These are phyloP conservation scores for Pyrrhoderma noxium DNA, from an alignment of 1,284 basidiomycete genomes.

Conservation along the genomic window DNA sequence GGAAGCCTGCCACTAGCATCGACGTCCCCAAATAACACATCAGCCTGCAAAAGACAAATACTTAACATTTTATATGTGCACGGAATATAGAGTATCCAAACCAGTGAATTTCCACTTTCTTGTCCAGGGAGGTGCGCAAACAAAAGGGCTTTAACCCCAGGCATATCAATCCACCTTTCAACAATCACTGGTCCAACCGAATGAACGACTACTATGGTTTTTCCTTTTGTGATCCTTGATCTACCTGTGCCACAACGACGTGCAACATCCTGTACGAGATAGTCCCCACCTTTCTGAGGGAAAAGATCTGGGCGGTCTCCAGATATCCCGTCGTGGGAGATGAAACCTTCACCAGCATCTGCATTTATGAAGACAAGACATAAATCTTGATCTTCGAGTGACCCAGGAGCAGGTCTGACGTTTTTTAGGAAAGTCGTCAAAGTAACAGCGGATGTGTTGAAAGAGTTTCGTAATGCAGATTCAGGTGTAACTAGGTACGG, in stretches of 20 bases:
- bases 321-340: constrained; percentile 45
- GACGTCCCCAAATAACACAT: constrained; percentile 42
- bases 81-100: not conserved
- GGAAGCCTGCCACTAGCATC: constrained; percentile 51
- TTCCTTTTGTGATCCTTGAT: constrained; percentile 19
- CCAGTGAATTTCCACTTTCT: constrained; percentile 50
- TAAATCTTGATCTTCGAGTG: constrained; percentile 24
- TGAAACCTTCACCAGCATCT: constrained; percentile 41
- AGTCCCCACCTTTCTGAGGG: constrained; percentile 41
- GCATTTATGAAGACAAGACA: constrained; percentile 35
- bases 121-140: constrained; percentile 54
- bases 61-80: not conserved
- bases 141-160: constrained; percentile 40
- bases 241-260: constrained; percentile 21
- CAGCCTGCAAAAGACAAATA: constrained; percentile 23
- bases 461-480: constrained; percentile 2
- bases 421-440: constrained; percentile 10
- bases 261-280: constrained; percentile 24
- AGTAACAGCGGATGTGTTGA: constrained; percentile 5
- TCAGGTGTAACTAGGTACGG: constrained; percentile 16
- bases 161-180: constrained; percentile 39
- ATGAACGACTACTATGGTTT: constrained; percentile 50
- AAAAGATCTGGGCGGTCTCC: constrained; percentile 41
- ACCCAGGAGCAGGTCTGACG: constrained; percentile 1
- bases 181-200: constrained; percentile 38